phyloP scores from a whole-genome alignment of 2,329 filamentous ascomycete species.

The Diaporthe capsici region DNA sequence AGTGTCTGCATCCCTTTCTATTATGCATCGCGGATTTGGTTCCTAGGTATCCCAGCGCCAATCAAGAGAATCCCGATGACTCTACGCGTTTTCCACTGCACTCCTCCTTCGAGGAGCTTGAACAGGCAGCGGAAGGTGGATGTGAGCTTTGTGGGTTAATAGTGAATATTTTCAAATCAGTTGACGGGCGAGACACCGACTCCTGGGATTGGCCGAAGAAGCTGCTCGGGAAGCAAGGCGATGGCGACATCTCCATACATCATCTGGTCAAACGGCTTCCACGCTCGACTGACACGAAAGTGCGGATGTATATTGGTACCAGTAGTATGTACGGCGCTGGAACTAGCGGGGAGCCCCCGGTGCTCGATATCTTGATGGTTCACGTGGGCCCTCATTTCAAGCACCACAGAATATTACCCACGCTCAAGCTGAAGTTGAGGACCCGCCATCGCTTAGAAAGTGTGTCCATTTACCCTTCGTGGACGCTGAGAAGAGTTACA shows the following conservation, averaged over 20 bases:
- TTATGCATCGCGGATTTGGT: conserved; percentile 4
- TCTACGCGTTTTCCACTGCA: neutral
- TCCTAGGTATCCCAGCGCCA: neutral
- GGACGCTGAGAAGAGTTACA: neutral
- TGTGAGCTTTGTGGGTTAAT: conserved; percentile 17
- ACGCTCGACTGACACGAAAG: neutral
- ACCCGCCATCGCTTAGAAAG: neutral
- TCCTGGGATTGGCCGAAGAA: neutral
- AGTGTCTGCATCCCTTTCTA: neutral
- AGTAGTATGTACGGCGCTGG: neutral
- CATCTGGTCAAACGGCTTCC: neutral
- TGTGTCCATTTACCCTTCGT: neutral
- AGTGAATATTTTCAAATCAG: conserved; percentile 4
- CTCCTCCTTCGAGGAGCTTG: neutral
- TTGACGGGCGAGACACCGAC: neutral
- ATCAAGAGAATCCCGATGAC: neutral
- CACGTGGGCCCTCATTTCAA: neutral
- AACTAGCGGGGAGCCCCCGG: neutral
- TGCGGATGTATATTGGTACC: neutral
- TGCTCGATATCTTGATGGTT: conserved; percentile 13
- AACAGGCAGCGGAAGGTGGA: neutral
- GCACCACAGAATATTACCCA: neutral
- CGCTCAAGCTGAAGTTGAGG: neutral
- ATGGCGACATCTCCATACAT: neutral
- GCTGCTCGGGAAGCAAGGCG: neutral